Evolutionary conservation across 495 filamentous ascomycete species (phyloP).

Genomic region (Lasiosphaeria hispida): DNA sequence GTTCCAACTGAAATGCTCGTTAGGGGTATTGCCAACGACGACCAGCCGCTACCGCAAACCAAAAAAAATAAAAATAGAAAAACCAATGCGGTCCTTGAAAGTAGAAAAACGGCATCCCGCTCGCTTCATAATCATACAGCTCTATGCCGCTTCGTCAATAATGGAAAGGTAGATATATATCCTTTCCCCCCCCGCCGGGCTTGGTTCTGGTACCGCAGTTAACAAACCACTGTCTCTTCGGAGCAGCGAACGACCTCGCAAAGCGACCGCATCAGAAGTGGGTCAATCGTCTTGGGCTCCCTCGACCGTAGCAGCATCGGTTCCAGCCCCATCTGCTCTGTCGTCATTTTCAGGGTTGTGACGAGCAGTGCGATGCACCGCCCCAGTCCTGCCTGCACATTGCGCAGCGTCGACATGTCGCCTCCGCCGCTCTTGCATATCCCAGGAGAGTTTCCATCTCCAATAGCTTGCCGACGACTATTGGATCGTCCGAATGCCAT

Average conservation of each 20-base stretch:
- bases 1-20: background rate
- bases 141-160: too few relatives aligned
- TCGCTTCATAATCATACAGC: too few relatives aligned
- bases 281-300: slow-evolving; percentile 28
- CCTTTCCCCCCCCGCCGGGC: too few relatives aligned
- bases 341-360: slow-evolving; percentile 33
- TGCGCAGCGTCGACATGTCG: slow-evolving; percentile 17
- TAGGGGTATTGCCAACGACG: background rate
- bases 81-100: too few relatives aligned
- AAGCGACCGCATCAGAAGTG: slow-evolving; percentile 39
- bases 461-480: slow-evolving; percentile 5
- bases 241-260: slow-evolving; percentile 42
- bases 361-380: slow-evolving; percentile 39
- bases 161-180: too few relatives aligned
- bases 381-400: slow-evolving; percentile 37
- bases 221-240: slow-evolving; percentile 26
- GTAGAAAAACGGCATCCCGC: too few relatives aligned
- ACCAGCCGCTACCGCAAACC: background rate
- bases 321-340: background rate
- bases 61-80: background rate
- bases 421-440: background rate
- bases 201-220: too few relatives aligned
- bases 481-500: background rate
- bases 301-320: slow-evolving; percentile 1
- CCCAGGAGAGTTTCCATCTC: background rate